Evolutionary conservation across 805 yeast genomes (phyloP).

Genomic region (Yarrowia hollandica): DNA sequence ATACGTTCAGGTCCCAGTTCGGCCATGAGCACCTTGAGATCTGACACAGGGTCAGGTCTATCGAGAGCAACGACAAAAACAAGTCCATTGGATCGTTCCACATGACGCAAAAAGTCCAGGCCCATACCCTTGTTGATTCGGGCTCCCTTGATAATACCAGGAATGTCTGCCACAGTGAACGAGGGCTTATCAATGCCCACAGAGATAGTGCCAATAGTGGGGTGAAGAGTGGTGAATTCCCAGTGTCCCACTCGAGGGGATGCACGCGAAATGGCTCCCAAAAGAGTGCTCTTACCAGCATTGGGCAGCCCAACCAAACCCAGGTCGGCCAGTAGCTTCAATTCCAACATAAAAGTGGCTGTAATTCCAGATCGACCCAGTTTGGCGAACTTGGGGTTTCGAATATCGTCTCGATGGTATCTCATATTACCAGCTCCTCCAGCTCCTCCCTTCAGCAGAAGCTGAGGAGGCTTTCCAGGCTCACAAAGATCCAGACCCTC

Average conservation of each 20-base stretch:
- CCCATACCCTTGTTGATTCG: slow-evolving; percentile 85
- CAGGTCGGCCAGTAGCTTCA: slow-evolving; percentile 85
- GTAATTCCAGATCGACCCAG: slow-evolving; percentile 71
- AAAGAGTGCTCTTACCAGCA: slow-evolving; percentile 90
- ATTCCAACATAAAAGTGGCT: slow-evolving; percentile 70
- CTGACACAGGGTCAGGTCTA: slow-evolving; percentile 60
- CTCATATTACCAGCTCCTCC: slow-evolving; percentile 98
- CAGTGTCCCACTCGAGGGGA: slow-evolving; percentile 92
- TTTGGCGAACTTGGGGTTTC: slow-evolving; percentile 89
- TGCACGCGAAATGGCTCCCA: slow-evolving; percentile 85
- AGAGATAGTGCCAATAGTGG: slow-evolving; percentile 85
- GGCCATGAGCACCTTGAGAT: slow-evolving; percentile 57
- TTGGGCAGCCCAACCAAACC: slow-evolving; percentile 96
- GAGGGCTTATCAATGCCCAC: slow-evolving; percentile 52
- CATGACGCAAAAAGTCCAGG: slow-evolving; percentile 83
- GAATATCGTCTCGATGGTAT: slow-evolving; percentile 74
- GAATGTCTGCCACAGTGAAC: slow-evolving; percentile 96
- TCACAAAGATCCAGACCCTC: slow-evolving; percentile 72
- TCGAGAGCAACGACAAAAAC: slow-evolving; percentile 85
- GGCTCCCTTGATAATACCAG: slow-evolving; percentile 92
- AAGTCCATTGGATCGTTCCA: slow-evolving; percentile 86
- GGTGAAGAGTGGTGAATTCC: slow-evolving; percentile 93
- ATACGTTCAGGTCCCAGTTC: slow-evolving; percentile 73
- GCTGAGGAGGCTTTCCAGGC: slow-evolving; percentile 59
- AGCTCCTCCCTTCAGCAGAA: slow-evolving; percentile 77